Evolutionary conservation across 805 yeast genomes (phyloP).

Genomic region (Middelhovenomyces tepae): DNA sequence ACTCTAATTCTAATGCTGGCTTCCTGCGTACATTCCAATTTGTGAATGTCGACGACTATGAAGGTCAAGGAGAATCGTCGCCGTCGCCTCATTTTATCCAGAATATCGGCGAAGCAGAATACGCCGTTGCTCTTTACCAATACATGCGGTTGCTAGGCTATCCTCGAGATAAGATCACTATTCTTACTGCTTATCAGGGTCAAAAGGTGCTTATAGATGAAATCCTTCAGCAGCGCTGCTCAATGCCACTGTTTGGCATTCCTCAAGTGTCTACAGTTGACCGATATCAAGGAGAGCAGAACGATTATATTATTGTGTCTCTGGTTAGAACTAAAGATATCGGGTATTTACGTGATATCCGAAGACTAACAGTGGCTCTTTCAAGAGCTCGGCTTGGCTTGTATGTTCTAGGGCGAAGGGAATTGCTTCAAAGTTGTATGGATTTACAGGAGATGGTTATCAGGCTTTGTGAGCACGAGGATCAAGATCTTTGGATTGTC

Average conservation of each 20-base stretch:
- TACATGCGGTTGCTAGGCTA: slow-evolving; percentile 41
- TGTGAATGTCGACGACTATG: slow-evolving; percentile 25
- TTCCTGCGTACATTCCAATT: slow-evolving; percentile 27
- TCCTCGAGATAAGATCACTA: slow-evolving; percentile 30
- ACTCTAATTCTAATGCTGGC: slow-evolving; percentile 30
- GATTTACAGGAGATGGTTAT: slow-evolving; percentile 12
- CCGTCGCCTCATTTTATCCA: slow-evolving; percentile 25
- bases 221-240: slow-evolving; percentile 28
- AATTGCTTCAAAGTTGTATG: slow-evolving; percentile 10
- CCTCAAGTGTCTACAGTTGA: slow-evolving; percentile 27
- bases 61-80: slow-evolving; percentile 26
- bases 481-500: slow-evolving; percentile 17
- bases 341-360: slow-evolving; percentile 21
- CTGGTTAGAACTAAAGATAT: slow-evolving; percentile 26
- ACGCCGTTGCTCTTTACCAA: slow-evolving; percentile 35
- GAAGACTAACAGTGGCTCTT: slow-evolving; percentile 22
- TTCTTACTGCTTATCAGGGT: slow-evolving; percentile 33
- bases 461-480: slow-evolving; percentile 4
- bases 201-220: slow-evolving; percentile 38
- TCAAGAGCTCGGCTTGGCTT: slow-evolving; percentile 30
- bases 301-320: slow-evolving; percentile 29
- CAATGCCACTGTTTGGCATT: slow-evolving; percentile 22
- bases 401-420: slow-evolving; percentile 24
- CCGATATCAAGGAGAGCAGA: slow-evolving; percentile 23
- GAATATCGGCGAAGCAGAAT: slow-evolving; percentile 43